Conservation (phyloP, 2,329 filamentous ascomycete genomes). For the Myotisia sp. region DNA sequence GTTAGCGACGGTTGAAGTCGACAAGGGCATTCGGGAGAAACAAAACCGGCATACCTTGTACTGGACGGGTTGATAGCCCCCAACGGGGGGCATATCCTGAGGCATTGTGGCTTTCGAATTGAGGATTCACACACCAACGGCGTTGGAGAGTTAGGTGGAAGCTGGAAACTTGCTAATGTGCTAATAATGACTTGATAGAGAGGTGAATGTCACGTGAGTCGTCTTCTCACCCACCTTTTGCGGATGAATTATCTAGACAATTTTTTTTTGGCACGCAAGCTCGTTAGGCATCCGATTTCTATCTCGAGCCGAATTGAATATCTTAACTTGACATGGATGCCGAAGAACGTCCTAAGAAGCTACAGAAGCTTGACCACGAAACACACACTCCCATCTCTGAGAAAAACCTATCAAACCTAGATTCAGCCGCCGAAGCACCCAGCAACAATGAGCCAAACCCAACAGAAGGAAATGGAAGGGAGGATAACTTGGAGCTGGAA, state of each 20-base stretch:
- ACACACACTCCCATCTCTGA: slow-evolving; percentile 11
- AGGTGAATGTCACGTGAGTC: slow-evolving; percentile 6
- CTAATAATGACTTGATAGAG: slow-evolving; percentile 14
- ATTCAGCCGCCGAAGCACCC: slow-evolving; percentile 3
- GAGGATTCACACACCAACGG: neutral
- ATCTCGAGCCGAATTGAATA: too few species aligned
- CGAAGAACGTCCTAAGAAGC: slow-evolving; percentile 41
- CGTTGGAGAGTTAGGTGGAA: slow-evolving; percentile 19
- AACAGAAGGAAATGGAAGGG: slow-evolving; percentile 4
- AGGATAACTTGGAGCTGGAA: slow-evolving; percentile 1
- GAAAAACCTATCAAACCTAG: slow-evolving; percentile 8
- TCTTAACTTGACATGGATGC: slow-evolving; percentile 30
- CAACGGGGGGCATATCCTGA: slow-evolving; percentile 91
- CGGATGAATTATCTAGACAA: neutral
- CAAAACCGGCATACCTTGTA: slow-evolving; percentile 60
- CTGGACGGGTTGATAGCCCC: slow-evolving; percentile 92
- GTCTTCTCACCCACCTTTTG: neutral
- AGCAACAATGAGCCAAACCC: slow-evolving; percentile 11
- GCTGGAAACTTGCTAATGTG: too few species aligned
- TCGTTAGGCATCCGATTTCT: too few species aligned
- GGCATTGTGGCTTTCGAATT: slow-evolving; percentile 49
- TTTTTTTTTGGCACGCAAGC: neutral
- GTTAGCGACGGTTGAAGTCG: slow-evolving; percentile 6
- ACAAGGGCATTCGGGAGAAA: slow-evolving; percentile 1
- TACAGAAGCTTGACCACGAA: slow-evolving; percentile 38